Conservation (phyloP, 176 grass and related monocot species). For the Secale cereale region DNA sequence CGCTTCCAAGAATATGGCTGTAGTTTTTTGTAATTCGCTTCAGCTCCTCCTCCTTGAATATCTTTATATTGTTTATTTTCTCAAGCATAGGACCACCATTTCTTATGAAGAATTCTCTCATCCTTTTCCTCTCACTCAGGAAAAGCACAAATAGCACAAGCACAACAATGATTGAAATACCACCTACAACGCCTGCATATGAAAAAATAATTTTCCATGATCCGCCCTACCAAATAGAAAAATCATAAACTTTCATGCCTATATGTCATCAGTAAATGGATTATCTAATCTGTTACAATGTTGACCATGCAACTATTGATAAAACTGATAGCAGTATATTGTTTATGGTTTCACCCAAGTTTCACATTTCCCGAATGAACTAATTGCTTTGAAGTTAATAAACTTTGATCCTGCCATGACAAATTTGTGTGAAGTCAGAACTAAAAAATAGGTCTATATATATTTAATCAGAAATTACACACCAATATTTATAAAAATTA, state of each 20-base stretch:
- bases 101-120: neutral
- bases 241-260: too few relatives aligned
- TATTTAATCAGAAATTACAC: too few relatives aligned
- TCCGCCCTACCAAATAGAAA: too few relatives aligned
- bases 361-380: too few relatives aligned
- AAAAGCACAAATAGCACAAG: neutral
- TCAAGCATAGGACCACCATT: conserved; percentile 3
- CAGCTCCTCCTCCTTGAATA: conserved; percentile 1
- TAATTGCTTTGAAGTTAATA: too few relatives aligned
- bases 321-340: neutral
- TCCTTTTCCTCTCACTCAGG: neutral
- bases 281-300: too few relatives aligned
- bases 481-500: too few relatives aligned
- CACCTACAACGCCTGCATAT: conserved; percentile 16
- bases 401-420: too few relatives aligned
- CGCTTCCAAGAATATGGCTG: neutral
- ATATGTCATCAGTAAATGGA: too few relatives aligned
- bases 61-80: conserved; percentile 3
- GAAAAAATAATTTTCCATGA: neutral
- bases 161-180: neutral
- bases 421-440: too few relatives aligned
- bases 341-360: neutral
- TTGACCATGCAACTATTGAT: too few relatives aligned
- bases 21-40: neutral
- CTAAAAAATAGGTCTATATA: too few relatives aligned